phyloP scores from a whole-genome alignment of 768 basidiomycete genomes.

The Tremella fuciformis region DNA sequence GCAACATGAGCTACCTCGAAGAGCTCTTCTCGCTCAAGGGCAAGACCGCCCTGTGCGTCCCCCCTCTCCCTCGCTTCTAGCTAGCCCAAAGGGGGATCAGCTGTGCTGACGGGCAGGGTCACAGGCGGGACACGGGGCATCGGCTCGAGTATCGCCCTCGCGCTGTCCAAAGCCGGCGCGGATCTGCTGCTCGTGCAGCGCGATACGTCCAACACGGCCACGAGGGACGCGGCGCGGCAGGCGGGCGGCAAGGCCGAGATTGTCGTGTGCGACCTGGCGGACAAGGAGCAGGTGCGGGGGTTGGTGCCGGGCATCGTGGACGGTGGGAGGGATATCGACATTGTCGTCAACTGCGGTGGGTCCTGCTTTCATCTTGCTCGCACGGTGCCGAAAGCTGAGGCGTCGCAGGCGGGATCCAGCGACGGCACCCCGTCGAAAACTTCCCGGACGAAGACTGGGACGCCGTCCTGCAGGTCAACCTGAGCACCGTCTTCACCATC shows the following conservation, averaged over 20 bases:
- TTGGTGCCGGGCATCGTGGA: constrained; percentile 56
- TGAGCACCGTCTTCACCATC: constrained; percentile 81
- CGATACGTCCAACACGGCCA: constrained; percentile 52
- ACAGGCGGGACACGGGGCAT: constrained; percentile 53
- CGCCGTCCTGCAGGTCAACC: constrained; percentile 77
- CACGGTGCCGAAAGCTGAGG: constrained; percentile 3
- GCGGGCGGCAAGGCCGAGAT: constrained; percentile 52
- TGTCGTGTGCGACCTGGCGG: constrained; percentile 61
- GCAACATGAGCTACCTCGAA: constrained; percentile 41
- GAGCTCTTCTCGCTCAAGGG: constrained; percentile 52
- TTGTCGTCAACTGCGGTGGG: constrained; percentile 69
- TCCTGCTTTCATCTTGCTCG: constrained; percentile 54
- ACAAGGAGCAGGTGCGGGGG: constrained; percentile 57
- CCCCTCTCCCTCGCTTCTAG: constrained; percentile 12
- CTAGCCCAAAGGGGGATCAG: not conserved
- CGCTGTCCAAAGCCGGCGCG: constrained; percentile 54
- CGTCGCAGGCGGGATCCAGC: constrained; percentile 42
- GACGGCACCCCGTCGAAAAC: constrained; percentile 58
- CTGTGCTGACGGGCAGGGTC: constrained; percentile 19
- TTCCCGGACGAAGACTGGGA: constrained; percentile 70
- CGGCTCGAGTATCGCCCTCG: constrained; percentile 51
- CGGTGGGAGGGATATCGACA: constrained; percentile 59
- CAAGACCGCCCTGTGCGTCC: constrained; percentile 51
- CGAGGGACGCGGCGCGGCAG: constrained; percentile 50
- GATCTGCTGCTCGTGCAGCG: constrained; percentile 55